Conservation (phyloP, 148 eudicot species). For the Vaccinium corymbosum region DNA sequence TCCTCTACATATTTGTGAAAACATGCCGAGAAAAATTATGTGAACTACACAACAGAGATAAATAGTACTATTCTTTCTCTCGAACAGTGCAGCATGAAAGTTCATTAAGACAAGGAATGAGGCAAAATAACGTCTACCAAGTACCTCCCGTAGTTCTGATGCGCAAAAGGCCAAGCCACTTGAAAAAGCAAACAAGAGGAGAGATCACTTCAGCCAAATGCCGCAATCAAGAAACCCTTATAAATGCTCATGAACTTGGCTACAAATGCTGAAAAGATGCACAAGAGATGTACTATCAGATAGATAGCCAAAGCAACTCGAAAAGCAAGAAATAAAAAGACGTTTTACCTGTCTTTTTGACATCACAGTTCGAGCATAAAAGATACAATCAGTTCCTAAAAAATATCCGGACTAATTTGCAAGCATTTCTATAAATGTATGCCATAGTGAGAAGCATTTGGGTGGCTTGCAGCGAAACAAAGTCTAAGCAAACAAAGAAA, state of each 20-base stretch:
- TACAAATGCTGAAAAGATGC: slow-evolving; percentile 65
- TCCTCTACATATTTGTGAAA: neutral
- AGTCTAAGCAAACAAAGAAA: neutral
- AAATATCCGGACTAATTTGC: neutral
- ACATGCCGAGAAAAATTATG: neutral
- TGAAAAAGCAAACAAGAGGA: neutral
- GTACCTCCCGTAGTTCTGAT: neutral
- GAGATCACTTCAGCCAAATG: slow-evolving; percentile 59
- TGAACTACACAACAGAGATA: neutral
- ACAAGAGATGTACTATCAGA: neutral
- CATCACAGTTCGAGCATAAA: neutral
- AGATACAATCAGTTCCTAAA: neutral
- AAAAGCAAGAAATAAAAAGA: neutral
- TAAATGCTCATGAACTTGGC: slow-evolving; percentile 98
- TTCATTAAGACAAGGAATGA: neutral
- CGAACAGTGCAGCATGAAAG: neutral
- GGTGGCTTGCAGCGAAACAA: neutral
- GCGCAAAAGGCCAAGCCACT: slow-evolving; percentile 5
- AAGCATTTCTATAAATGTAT: neutral
- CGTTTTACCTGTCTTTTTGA: neutral
- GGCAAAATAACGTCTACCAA: neutral
- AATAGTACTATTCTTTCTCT: neutral
- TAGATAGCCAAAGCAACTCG: neutral
- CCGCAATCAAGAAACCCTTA: slow-evolving; percentile 78
- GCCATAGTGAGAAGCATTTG: neutral